phyloP scores from a whole-genome alignment of 192 early-diverging fungal species.

The Backusella liffmaniae region DNA sequence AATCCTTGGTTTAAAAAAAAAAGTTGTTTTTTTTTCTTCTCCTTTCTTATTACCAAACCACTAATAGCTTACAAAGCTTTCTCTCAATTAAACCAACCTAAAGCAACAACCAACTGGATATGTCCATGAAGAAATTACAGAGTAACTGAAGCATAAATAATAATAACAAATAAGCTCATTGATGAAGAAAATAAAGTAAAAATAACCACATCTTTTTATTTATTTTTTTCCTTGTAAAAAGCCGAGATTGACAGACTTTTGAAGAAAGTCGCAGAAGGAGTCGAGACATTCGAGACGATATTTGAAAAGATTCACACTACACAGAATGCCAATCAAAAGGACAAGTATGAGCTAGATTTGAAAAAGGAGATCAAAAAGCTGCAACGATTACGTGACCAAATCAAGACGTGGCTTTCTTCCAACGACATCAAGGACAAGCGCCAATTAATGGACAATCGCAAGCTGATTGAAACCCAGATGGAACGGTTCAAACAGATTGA shows the following conservation, averaged over 20 bases:
- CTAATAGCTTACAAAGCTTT: neutral
- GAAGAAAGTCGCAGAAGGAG: conserved; percentile 94
- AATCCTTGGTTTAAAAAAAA: neutral
- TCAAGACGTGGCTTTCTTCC: conserved; percentile 94
- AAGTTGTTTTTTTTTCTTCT: neutral
- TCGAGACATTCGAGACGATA: conserved; percentile 91
- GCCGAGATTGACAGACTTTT: conserved; percentile 95
- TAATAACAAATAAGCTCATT: neutral
- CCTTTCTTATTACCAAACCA: neutral
- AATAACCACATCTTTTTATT: neutral
- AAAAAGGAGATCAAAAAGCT: conserved; percentile 99
- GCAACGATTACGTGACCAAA: conserved; percentile 94
- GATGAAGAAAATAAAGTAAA: neutral
- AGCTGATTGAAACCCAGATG: conserved; percentile 98
- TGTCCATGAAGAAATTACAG: conserved; percentile 16
- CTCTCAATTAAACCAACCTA: neutral
- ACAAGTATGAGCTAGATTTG: conserved; percentile 95
- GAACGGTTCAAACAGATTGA: conserved; percentile 97
- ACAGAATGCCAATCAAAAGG: conserved; percentile 86
- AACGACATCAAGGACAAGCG: conserved; percentile 98
- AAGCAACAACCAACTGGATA: neutral
- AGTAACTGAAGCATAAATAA: neutral
- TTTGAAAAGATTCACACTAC: conserved; percentile 86
- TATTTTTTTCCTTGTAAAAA: conserved; percentile 26
- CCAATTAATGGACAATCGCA: conserved; percentile 84